Conservation (phyloP, 176 grass and related monocot species). For the Elaeis guineensis region DNA sequence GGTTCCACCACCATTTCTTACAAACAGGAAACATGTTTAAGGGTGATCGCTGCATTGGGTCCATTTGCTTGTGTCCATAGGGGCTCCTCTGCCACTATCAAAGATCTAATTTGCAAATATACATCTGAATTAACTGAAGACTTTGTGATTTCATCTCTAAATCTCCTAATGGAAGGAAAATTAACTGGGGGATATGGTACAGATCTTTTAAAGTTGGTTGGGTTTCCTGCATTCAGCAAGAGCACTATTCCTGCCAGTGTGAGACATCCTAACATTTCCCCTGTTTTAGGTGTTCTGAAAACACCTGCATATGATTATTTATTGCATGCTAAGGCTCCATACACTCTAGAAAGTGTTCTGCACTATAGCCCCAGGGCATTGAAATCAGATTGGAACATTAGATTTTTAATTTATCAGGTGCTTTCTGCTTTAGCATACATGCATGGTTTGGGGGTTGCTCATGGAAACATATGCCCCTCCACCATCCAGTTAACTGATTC, state of each 20-base stretch:
- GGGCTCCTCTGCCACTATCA: slow-evolving; percentile 40
- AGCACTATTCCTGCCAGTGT: slow-evolving; percentile 36
- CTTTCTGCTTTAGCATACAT: slow-evolving; percentile 67
- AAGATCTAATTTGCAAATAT: slow-evolving; percentile 44
- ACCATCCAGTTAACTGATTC: slow-evolving; percentile 65
- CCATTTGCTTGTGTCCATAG: slow-evolving; percentile 45
- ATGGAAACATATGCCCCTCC: slow-evolving; percentile 67
- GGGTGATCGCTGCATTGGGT: slow-evolving; percentile 40
- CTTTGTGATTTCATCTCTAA: slow-evolving; percentile 58
- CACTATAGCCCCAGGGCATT: slow-evolving; percentile 69
- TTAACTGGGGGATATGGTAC: slow-evolving; percentile 39
- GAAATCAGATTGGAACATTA: slow-evolving; percentile 69
- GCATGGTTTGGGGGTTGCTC: slow-evolving; percentile 71
- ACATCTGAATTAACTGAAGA: slow-evolving; percentile 46
- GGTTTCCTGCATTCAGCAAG: slow-evolving; percentile 61
- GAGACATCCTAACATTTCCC: slow-evolving; percentile 79
- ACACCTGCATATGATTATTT: slow-evolving; percentile 44
- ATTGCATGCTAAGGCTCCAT: slow-evolving; percentile 52
- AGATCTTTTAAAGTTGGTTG: slow-evolving; percentile 65
- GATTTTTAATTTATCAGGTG: slow-evolving; percentile 80
- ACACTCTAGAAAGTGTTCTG: slow-evolving; percentile 77
- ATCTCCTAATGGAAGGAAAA: slow-evolving; percentile 59
- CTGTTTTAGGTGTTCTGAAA: slow-evolving; percentile 64
- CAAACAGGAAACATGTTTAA: slow-evolving; percentile 23
- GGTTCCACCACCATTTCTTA: slow-evolving; percentile 22